Percentiles rank a stretch among this genome's conserved stretches.
These are phyloP conservation scores for Somion occarium DNA, from an alignment of 1,284 basidiomycete species.

Conservation along the genomic window DNA sequence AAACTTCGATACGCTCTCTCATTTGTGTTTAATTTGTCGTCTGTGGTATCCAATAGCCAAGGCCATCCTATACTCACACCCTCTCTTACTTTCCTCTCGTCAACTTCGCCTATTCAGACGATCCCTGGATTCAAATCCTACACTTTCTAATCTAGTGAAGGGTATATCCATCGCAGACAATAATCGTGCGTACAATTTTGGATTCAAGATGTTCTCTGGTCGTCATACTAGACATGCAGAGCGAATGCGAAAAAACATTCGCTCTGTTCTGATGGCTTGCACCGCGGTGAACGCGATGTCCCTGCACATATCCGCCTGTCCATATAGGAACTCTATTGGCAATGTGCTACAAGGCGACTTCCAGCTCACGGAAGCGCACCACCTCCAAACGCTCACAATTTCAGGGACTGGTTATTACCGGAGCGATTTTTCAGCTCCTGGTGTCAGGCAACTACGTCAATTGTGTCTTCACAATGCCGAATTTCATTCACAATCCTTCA, in stretches of 20 bases:
- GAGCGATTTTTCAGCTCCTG: background rate
- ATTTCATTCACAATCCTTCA: background rate
- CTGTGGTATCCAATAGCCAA: background rate
- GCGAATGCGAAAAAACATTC: background rate
- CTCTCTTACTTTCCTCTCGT: background rate
- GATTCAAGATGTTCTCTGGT: too few species aligned
- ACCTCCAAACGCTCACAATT: background rate
- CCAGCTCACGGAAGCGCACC: background rate
- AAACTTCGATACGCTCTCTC: background rate
- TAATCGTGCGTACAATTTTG: background rate
- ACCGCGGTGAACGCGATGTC: background rate
- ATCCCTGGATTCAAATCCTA: background rate
- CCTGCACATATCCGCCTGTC: background rate
- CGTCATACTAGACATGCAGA: background rate
- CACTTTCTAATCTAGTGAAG: background rate
- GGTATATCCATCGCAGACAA: background rate
- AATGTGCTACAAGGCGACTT: background rate
- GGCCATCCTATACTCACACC: background rate
- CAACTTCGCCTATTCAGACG: background rate
- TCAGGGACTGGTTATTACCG: background rate
- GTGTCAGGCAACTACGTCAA: background rate
- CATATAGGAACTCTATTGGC: background rate
- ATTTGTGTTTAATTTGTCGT: background rate
- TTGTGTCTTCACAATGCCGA: background rate
- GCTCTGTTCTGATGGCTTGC: background rate